Conservation (phyloP, 2,329 filamentous ascomycete genomes). For the Phyllosticta citriasiana region DNA sequence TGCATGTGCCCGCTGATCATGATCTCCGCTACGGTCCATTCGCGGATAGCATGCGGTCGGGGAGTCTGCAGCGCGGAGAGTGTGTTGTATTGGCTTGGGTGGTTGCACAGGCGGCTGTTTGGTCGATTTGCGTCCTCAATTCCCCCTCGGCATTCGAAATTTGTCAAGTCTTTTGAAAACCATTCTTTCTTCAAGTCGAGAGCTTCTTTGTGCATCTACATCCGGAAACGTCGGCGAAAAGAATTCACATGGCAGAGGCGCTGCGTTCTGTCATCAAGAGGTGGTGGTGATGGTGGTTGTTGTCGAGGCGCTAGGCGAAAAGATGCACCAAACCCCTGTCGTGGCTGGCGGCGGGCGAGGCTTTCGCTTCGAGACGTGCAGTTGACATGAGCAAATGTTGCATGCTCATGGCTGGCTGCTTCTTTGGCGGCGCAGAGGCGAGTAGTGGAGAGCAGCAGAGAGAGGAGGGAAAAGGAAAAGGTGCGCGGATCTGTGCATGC, state of each 20-base stretch:
- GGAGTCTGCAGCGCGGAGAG: background rate
- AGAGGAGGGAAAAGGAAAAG: no score
- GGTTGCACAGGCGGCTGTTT: background rate
- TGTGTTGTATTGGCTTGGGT: background rate
- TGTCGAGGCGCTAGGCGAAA: background rate
- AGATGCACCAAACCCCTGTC: background rate
- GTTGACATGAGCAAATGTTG: background rate
- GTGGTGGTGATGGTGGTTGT: background rate
- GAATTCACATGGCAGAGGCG: background rate
- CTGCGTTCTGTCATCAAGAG: background rate
- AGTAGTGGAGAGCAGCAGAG: no score
- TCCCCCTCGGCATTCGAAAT: background rate
- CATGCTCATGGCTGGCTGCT: no score
- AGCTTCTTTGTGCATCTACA: background rate
- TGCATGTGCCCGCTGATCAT: background rate
- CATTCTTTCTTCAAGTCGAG: background rate
- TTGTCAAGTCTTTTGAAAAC: background rate
- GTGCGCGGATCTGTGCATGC: background rate
- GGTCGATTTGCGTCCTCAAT: background rate
- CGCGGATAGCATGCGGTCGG: background rate
- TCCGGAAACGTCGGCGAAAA: background rate
- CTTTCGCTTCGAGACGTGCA: background rate
- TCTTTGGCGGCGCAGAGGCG: no score
- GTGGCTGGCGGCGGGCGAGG: background rate
- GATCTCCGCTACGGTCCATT: background rate